Evolutionary conservation across 108 stramenopile genomes (phyloP).

Genomic region (Aurantiochytrium sp.): DNA sequence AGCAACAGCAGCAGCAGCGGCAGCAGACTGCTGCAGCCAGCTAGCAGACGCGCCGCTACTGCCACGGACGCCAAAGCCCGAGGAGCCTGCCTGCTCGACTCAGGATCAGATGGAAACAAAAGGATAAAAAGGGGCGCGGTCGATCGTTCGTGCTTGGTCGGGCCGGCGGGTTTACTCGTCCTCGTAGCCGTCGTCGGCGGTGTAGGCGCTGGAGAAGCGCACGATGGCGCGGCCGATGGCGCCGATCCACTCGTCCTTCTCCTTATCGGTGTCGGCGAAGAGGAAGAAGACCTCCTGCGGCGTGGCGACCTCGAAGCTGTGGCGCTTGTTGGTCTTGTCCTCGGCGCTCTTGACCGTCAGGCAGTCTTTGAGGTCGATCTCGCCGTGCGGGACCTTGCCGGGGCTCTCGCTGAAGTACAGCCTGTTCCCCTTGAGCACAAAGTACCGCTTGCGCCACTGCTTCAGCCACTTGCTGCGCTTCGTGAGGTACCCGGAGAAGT

Average conservation of each 20-base stretch:
- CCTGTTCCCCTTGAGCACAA: slow-evolving; percentile 93
- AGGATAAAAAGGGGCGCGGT: too few relatives aligned
- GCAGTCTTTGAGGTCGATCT: slow-evolving; percentile 85
- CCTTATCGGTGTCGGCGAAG: slow-evolving; percentile 96
- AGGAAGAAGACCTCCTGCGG: slow-evolving; percentile 85
- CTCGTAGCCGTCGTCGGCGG: slow-evolving; percentile 51
- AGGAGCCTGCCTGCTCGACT: too few relatives aligned
- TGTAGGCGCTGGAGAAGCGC: slow-evolving; percentile 63
- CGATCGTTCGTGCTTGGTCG: too few relatives aligned
- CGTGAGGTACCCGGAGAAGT: slow-evolving; percentile 49
- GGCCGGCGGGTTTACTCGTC: slow-evolving; percentile 34
- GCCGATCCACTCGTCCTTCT: slow-evolving; percentile 99
- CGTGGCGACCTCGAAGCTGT: slow-evolving; percentile 95
- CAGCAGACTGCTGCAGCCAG: too few relatives aligned
- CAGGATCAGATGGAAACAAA: too few relatives aligned
- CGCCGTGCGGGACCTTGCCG: slow-evolving; percentile 59
- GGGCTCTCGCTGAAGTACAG: slow-evolving; percentile 84
- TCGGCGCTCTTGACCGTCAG: slow-evolving; percentile 98
- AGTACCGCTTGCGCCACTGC: slow-evolving; percentile 97
- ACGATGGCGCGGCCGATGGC: slow-evolving; percentile 96
- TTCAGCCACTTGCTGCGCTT: slow-evolving; percentile 64
- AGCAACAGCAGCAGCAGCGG: too few relatives aligned
- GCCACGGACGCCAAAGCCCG: too few relatives aligned
- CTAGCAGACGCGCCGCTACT: too few relatives aligned
- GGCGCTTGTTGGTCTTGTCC: slow-evolving; percentile 83